phyloP scores from a whole-genome alignment of 345 rosid species.

The Salix brachista region DNA sequence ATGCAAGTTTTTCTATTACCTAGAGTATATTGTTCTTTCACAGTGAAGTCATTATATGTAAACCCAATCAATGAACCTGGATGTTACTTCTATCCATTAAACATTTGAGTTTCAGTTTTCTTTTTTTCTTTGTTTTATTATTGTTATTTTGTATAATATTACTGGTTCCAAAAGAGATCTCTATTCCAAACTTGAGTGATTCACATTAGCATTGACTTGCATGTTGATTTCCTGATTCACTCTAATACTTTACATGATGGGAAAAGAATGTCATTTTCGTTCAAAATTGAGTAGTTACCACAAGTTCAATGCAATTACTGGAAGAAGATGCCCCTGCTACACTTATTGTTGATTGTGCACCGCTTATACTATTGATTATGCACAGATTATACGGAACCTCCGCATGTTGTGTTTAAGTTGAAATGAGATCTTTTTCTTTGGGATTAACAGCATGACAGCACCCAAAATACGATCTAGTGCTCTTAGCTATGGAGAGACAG shows the following conservation, averaged over 20 bases:
- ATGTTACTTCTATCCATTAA: neutral
- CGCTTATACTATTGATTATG: neutral
- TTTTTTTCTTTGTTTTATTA: neutral
- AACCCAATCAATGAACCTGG: neutral
- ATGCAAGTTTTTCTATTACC: constrained; percentile 15
- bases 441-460: constrained; percentile 66
- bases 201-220: neutral
- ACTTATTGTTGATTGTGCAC: neutral
- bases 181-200: neutral
- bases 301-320: neutral
- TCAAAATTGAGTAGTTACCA: neutral
- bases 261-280: neutral
- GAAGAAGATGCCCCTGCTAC: neutral
- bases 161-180: too few relatives aligned
- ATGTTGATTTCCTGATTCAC: neutral
- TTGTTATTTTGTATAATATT: too few relatives aligned
- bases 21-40: neutral
- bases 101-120: neutral
- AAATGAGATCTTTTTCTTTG: neutral
- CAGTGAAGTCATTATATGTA: neutral
- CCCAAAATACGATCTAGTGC: constrained; percentile 68
- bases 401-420: neutral
- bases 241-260: too few relatives aligned
- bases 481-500: constrained; percentile 69
- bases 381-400: neutral